A percentile compares a stretch with the other conserved stretches of the same genome.
phyloP scores from a whole-genome alignment of 441 rosid species.

The Pelargonium cotyledonis region DNA sequence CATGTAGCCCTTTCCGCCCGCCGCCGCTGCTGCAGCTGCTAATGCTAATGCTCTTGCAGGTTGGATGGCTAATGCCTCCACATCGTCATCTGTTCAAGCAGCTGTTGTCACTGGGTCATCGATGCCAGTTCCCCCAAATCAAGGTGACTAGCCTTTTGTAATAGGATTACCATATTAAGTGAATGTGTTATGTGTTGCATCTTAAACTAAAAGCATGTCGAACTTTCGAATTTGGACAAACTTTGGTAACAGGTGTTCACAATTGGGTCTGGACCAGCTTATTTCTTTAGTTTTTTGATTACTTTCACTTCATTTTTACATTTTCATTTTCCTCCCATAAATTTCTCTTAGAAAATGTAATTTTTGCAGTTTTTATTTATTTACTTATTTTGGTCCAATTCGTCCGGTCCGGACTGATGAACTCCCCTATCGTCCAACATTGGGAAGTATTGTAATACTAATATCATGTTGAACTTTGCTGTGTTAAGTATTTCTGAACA shows the following conservation, averaged over 20 bases:
- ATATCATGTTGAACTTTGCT: too few relatives aligned
- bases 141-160: slow-evolving; percentile 41
- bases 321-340: too few relatives aligned
- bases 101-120: slow-evolving; percentile 27
- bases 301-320: background rate
- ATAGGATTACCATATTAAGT: background rate
- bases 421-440: too few relatives aligned
- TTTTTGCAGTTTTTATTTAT: too few relatives aligned
- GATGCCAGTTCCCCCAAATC: slow-evolving; percentile 73
- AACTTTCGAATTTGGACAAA: background rate
- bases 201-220: background rate
- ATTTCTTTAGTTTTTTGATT: too few relatives aligned
- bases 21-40: slow-evolving; percentile 43
- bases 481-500: slow-evolving; percentile 6
- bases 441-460: too few relatives aligned
- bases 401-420: too few relatives aligned
- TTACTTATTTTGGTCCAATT: too few relatives aligned
- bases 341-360: too few relatives aligned
- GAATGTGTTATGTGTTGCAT: background rate
- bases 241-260: background rate
- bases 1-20: slow-evolving; percentile 64
- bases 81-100: slow-evolving; percentile 58
- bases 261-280: too few relatives aligned
- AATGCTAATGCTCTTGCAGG: slow-evolving; percentile 70
- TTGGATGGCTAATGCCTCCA: slow-evolving; percentile 73